Evolutionary conservation across 495 filamentous ascomycete genomes (phyloP).

Genomic region (Hyaloscypha bicolor): DNA sequence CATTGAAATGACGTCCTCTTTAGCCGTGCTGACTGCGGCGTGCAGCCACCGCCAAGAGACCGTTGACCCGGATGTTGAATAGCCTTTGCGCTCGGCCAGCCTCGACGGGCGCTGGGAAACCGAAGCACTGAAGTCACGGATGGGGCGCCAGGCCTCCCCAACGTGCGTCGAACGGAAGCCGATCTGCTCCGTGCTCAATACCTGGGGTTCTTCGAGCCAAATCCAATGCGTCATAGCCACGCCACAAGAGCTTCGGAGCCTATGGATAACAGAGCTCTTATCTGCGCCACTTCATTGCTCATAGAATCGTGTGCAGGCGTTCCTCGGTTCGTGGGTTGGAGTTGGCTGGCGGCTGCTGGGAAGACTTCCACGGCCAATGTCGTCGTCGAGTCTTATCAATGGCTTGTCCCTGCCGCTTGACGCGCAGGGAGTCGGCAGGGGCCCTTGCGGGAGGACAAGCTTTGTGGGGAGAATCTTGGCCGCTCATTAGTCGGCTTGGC

Average conservation of each 20-base stretch:
- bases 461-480: constrained; percentile 4
- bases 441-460: constrained; percentile 1
- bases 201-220: background rate
- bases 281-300: background rate
- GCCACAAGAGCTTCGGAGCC: background rate
- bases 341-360: background rate
- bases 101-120: background rate
- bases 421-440: background rate
- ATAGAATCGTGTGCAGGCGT: background rate
- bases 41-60: background rate
- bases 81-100: background rate
- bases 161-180: background rate
- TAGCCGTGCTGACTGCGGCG: background rate
- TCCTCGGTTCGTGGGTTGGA: background rate
- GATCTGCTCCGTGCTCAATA: background rate
- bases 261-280: background rate
- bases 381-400: constrained; percentile 13
- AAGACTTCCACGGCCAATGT: background rate
- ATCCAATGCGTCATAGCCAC: background rate
- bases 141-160: background rate
- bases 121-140: background rate
- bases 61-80: background rate
- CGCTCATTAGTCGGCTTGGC: constrained; percentile 7
- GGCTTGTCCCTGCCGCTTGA: constrained; percentile 4
- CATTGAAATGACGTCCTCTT: background rate